Percentiles rank a stretch among this genome's conserved stretches.
phyloP scores from a whole-genome alignment of 2,329 filamentous ascomycete genomes.

The Tolypocladium guangdongense region DNA sequence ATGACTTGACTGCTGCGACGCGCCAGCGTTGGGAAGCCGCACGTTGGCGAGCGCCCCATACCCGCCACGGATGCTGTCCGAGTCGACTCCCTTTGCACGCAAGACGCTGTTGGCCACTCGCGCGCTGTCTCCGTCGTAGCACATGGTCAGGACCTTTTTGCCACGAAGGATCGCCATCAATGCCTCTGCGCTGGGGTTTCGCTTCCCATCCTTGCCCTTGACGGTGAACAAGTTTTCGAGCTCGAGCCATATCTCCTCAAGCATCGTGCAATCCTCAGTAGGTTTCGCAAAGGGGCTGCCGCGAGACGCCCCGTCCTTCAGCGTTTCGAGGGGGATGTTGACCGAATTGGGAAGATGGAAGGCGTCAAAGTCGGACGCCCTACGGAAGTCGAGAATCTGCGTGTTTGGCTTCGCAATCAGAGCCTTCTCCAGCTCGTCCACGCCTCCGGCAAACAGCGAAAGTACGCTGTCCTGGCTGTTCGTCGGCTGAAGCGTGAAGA shows the following conservation, averaged over 20 bases:
- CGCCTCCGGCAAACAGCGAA: conserved; percentile 7
- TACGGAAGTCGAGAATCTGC: conserved; percentile 33
- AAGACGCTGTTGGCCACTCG: conserved; percentile 44
- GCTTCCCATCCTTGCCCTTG: conserved; percentile 14
- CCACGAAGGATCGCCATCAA: conserved; percentile 18
- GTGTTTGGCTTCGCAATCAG: conserved; percentile 16
- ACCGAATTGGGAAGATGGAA: conserved; percentile 34
- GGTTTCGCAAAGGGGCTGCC: conserved; percentile 27
- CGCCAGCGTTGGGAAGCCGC: conserved; percentile 14
- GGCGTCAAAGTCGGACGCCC: conserved; percentile 26
- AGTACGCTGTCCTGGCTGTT: conserved; percentile 13
- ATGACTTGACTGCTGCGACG: conserved; percentile 11
- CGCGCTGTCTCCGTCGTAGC: conserved; percentile 42
- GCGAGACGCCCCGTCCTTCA: conserved; percentile 15
- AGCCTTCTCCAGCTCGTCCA: conserved; percentile 13
- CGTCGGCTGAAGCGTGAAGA: conserved; percentile 16
- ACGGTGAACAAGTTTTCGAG: conserved; percentile 32
- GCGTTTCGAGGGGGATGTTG: conserved; percentile 31
- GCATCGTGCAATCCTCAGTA: conserved; percentile 31
- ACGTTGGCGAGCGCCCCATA: conserved; percentile 14
- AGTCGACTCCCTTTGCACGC: conserved; percentile 35
- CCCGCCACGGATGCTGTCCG: conserved; percentile 35
- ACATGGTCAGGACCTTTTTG: conserved; percentile 34
- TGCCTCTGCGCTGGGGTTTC: conserved; percentile 15
- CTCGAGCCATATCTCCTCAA: conserved; percentile 37